A percentile compares a stretch with the other conserved stretches of the same genome.
These are phyloP conservation scores for Letharia columbiana DNA, from an alignment of 495 filamentous ascomycete species.

Conservation along the genomic window DNA sequence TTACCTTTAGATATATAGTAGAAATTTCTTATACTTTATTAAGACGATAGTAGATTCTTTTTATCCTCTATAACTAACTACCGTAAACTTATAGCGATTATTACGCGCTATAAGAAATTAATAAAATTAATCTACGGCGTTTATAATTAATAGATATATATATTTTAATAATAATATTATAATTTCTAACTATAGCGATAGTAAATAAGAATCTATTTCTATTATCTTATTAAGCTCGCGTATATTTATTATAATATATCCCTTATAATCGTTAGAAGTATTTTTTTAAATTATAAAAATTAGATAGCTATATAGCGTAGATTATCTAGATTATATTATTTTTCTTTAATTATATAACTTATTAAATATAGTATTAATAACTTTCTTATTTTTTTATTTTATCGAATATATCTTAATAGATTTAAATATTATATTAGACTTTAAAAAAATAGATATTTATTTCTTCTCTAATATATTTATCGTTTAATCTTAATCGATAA, in stretches of 20 bases:
- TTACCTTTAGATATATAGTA: conserved; percentile 3
- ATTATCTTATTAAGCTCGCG: conserved; percentile 13
- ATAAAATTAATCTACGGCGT: conserved; percentile 10
- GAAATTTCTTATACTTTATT: conserved; percentile 8
- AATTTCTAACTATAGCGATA: conserved; percentile 11
- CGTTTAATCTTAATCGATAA: neutral
- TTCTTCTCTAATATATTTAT: neutral
- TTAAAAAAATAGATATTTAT: conserved; percentile 6
- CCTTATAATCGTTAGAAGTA: neutral
- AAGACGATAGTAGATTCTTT: conserved; percentile 8
- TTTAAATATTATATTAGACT: neutral
- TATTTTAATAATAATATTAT: neutral
- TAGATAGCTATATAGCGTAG: conserved; percentile 6
- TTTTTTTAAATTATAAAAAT: conserved; percentile 21
- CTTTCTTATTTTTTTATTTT: conserved; percentile 8
- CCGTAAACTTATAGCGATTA: conserved; percentile 10
- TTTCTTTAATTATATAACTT: conserved; percentile 19
- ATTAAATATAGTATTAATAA: conserved; percentile 19
- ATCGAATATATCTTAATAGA: neutral
- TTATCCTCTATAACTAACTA: conserved; percentile 6
- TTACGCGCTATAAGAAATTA: conserved; percentile 6
- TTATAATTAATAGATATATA: conserved; percentile 2
- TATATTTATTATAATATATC: conserved; percentile 9
- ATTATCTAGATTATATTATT: conserved; percentile 6
- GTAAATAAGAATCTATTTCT: neutral